Evolutionary conservation across 208 protist genomes (phyloP).

Genomic region (Wallacemonas sp.): DNA sequence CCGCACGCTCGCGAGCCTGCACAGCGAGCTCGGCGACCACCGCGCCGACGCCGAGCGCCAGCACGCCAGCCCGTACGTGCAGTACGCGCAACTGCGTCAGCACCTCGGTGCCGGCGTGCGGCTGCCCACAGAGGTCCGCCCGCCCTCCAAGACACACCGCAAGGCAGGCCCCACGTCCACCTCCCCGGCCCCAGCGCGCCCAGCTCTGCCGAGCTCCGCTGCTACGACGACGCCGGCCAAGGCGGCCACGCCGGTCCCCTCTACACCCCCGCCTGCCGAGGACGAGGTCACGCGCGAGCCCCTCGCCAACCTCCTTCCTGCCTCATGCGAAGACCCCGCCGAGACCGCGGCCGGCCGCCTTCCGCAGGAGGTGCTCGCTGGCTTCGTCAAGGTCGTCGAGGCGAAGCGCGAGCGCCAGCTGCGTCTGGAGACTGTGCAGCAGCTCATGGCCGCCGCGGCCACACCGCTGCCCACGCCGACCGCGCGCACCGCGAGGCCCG

Average conservation of each 20-base stretch:
- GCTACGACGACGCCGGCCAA: not conserved
- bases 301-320: not conserved
- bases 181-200: not conserved
- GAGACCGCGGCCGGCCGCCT: not conserved
- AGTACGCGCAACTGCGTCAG: conserved; percentile 8
- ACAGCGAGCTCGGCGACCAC: conserved; percentile 24
- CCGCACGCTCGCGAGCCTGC: conserved; percentile 19
- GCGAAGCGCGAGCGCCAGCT: conserved; percentile 19
- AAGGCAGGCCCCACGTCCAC: not conserved
- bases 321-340: not conserved
- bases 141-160: not conserved
- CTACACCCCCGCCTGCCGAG: not conserved
- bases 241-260: not conserved
- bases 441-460: conserved; percentile 3
- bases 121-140: not conserved
- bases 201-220: not conserved
- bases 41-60: conserved; percentile 24
- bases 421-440: conserved; percentile 1
- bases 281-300: not conserved
- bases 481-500: not conserved
- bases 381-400: conserved; percentile 22
- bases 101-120: conserved; percentile 3
- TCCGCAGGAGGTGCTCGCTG: conserved; percentile 12
- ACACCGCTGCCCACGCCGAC: not conserved
- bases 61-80: conserved; percentile 9